These are phyloP conservation scores for Mucor mucedo DNA, from an alignment of 371 early-diverging fungal species.

Conservation along the genomic window DNA sequence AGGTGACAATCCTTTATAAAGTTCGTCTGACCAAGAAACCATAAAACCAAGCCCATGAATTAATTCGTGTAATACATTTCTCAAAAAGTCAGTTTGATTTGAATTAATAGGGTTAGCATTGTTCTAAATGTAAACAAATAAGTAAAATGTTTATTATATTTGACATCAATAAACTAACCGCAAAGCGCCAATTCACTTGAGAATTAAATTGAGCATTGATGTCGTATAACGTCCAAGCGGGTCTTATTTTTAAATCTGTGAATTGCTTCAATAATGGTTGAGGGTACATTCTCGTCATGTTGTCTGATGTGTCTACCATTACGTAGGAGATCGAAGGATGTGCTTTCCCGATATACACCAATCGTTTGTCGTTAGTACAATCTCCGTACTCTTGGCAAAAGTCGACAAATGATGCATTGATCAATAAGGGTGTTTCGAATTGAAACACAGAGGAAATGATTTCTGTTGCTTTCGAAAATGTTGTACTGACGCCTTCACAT, in stretches of 20 bases:
- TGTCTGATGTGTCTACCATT: constrained; percentile 45
- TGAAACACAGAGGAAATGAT: constrained; percentile 44
- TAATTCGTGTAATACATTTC: constrained; percentile 64
- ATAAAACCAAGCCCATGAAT: constrained; percentile 74
- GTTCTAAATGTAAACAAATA: constrained; percentile 9
- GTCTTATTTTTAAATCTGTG: constrained; percentile 31
- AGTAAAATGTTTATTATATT: constrained; percentile 2
- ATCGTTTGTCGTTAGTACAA: constrained; percentile 30
- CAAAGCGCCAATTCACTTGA: constrained; percentile 57
- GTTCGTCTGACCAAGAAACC: constrained; percentile 54
- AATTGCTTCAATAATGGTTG: constrained; percentile 70
- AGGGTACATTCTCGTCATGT: constrained; percentile 62
- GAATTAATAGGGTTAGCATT: background rate
- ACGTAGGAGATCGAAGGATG: constrained; percentile 54
- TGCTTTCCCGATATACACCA: constrained; percentile 44
- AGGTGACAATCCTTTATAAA: constrained; percentile 29
- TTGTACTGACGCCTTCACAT: constrained; percentile 21
- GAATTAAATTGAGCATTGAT: constrained; percentile 70
- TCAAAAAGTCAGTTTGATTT: constrained; percentile 49
- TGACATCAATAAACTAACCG: constrained; percentile 21
- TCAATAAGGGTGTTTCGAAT: constrained; percentile 49
- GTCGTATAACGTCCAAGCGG: constrained; percentile 48
- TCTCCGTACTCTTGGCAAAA: constrained; percentile 52
- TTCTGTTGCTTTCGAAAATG: constrained; percentile 24
- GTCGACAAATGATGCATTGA: constrained; percentile 58